These are phyloP conservation scores for Picea glauca DNA, from an alignment of 75 land plant genomes.

Conservation along the genomic window DNA sequence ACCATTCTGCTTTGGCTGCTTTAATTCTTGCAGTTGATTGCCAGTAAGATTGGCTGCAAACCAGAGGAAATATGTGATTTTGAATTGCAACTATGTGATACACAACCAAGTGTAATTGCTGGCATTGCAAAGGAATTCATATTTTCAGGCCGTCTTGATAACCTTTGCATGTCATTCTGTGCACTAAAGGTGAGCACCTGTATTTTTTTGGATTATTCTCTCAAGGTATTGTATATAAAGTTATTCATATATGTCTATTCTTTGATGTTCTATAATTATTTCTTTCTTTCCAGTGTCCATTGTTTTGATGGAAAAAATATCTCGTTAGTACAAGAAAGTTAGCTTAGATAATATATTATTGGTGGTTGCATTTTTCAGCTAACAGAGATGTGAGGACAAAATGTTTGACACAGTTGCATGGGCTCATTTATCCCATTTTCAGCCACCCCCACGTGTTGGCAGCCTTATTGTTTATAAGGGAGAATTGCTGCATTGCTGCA, in stretches of 20 bases:
- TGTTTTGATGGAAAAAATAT: background rate
- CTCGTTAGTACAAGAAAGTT: background rate
- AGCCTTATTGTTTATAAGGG: too few species aligned
- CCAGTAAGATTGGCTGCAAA: constrained; percentile 58
- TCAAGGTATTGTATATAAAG: background rate
- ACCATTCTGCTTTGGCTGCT: background rate
- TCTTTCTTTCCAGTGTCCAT: background rate
- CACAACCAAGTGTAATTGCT: constrained; percentile 89
- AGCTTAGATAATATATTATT: too few species aligned
- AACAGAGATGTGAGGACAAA: too few species aligned
- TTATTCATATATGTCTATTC: too few species aligned
- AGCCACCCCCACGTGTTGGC: background rate
- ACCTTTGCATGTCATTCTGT: constrained; percentile 97
- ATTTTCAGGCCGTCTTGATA: constrained; percentile 97
- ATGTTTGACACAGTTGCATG: too few species aligned
- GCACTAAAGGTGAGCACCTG: constrained; percentile 67
- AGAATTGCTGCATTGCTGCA: too few species aligned
- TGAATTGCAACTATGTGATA: constrained; percentile 96
- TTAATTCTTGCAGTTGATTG: constrained; percentile 54
- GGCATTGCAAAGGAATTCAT: constrained; percentile 91
- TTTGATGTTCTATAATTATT: background rate
- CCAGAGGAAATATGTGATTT: constrained; percentile 91
- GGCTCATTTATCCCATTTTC: background rate
- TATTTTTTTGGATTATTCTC: background rate
- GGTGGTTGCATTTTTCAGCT: too few species aligned